These are phyloP conservation scores for Emericellopsis terricola DNA, from an alignment of 495 filamentous ascomycete species.

Conservation along the genomic window DNA sequence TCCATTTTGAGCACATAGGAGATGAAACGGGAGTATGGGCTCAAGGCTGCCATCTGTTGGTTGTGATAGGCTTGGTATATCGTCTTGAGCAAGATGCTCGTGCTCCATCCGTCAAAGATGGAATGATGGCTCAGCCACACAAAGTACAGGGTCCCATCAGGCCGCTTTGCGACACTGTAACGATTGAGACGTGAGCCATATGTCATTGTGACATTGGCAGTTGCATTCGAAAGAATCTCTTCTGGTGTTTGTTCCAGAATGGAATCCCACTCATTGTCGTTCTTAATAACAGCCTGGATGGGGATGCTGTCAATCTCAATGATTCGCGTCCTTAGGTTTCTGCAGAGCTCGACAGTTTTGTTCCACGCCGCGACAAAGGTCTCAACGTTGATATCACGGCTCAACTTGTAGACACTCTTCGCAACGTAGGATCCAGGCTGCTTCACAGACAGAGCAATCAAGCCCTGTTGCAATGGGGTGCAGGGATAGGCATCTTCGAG, in stretches of 20 bases:
- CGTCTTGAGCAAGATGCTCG: slow-evolving; percentile 1
- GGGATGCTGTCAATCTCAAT: background rate
- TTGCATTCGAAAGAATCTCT: background rate
- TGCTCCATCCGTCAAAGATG: background rate
- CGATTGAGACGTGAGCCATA: slow-evolving; percentile 7
- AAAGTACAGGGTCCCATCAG: slow-evolving; percentile 13
- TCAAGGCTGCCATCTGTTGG: background rate
- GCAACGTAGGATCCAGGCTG: slow-evolving; percentile 22
- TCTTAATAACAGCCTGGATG: background rate
- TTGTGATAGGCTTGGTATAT: slow-evolving; percentile 1
- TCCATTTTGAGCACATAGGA: background rate
- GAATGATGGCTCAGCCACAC: slow-evolving; percentile 23
- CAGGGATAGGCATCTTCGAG: slow-evolving; percentile 1
- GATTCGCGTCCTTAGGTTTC: slow-evolving; percentile 44
- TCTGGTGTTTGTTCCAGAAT: background rate
- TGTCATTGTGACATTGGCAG: background rate
- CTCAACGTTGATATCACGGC: slow-evolving; percentile 16
- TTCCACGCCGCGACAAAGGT: slow-evolving; percentile 31
- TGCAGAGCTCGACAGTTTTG: slow-evolving; percentile 28
- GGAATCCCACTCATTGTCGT: background rate
- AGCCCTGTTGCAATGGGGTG: slow-evolving; percentile 25
- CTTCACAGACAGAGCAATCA: slow-evolving; percentile 24
- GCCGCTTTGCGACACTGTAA: slow-evolving; percentile 8
- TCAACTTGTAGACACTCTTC: slow-evolving; percentile 24
- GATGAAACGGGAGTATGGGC: background rate